Percentiles rank a stretch among this genome's conserved stretches.
Conservation (phyloP, 1,284 basidiomycete genomes). For the Ustilago tritici region DNA sequence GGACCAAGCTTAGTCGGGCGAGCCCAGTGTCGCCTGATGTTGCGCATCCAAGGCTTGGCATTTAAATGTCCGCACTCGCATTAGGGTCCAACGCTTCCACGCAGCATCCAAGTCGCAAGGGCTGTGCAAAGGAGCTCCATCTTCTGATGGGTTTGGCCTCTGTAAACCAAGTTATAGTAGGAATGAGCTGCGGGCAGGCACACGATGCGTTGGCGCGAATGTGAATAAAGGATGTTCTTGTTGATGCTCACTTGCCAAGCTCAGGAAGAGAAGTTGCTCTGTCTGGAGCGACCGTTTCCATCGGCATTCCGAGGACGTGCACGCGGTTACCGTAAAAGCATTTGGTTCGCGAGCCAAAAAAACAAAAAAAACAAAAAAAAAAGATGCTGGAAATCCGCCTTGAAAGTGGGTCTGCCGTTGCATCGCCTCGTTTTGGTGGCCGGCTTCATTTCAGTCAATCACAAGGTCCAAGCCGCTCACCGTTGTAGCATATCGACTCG, state of each 20-base stretch:
- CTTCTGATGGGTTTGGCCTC: too few species aligned
- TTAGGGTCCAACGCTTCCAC: constrained; percentile 1
- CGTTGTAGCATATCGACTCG: neutral
- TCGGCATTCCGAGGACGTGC: constrained; percentile 27
- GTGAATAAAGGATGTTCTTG: neutral
- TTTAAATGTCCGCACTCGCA: constrained; percentile 2
- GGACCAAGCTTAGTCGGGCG: neutral
- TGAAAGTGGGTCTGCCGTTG: neutral
- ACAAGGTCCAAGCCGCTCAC: neutral
- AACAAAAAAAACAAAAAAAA: neutral
- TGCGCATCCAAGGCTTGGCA: neutral
- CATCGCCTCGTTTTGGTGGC: neutral
- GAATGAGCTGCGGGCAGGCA: neutral
- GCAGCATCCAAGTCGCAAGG: neutral
- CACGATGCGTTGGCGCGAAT: too few species aligned
- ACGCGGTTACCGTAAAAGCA: neutral
- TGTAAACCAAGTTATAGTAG: too few species aligned
- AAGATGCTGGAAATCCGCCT: neutral
- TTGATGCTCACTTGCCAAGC: neutral
- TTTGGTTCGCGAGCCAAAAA: neutral
- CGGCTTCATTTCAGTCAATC: neutral
- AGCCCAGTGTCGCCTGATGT: neutral
- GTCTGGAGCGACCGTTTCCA: constrained; percentile 6
- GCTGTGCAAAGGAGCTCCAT: neutral
- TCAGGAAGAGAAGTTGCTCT: neutral